phyloP scores from a whole-genome alignment of 257 asterid species.

The Voacanga thouarsii region DNA sequence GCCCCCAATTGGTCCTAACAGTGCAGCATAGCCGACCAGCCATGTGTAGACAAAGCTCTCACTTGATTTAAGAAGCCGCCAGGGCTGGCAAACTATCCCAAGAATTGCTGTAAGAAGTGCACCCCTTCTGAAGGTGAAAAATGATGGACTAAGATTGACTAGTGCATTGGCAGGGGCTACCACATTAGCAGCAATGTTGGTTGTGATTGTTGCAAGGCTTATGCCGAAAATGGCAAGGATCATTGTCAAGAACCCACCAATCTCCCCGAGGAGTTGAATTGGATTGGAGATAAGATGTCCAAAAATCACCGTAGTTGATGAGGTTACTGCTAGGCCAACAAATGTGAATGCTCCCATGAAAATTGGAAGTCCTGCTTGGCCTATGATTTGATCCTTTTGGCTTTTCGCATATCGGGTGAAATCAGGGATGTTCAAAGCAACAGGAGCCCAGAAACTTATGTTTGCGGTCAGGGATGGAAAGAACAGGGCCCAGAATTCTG shows the following conservation, averaged over 20 bases:
- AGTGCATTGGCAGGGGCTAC: conserved; percentile 94
- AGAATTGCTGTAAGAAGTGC: conserved; percentile 68
- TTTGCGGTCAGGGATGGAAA: conserved; percentile 90
- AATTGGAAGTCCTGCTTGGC: conserved; percentile 73
- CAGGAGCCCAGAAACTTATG: conserved; percentile 88
- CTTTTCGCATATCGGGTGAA: conserved; percentile 76
- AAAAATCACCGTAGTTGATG: conserved; percentile 72
- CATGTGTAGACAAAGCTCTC: conserved; percentile 91
- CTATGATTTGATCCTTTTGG: conserved; percentile 65
- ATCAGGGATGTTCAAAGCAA: conserved; percentile 84
- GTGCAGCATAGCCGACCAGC: conserved; percentile 82
- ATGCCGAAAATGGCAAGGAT: conserved; percentile 70
- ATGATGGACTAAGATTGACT: conserved; percentile 71
- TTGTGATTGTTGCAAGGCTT: conserved; percentile 69
- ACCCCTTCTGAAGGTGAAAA: conserved; percentile 63
- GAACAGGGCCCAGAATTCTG: conserved; percentile 73
- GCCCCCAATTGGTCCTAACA: conserved; percentile 80
- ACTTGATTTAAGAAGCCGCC: conserved; percentile 81
- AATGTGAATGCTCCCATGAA: conserved; percentile 90
- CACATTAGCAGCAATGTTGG: conserved; percentile 92
- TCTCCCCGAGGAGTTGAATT: conserved; percentile 59
- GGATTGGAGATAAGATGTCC: conserved; percentile 73
- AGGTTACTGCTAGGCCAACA: conserved; percentile 90
- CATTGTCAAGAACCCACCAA: conserved; percentile 69
- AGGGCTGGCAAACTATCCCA: conserved; percentile 82